Conservation (phyloP, 2,329 filamentous ascomycete genomes). For the Macrophomina phaseolina region DNA sequence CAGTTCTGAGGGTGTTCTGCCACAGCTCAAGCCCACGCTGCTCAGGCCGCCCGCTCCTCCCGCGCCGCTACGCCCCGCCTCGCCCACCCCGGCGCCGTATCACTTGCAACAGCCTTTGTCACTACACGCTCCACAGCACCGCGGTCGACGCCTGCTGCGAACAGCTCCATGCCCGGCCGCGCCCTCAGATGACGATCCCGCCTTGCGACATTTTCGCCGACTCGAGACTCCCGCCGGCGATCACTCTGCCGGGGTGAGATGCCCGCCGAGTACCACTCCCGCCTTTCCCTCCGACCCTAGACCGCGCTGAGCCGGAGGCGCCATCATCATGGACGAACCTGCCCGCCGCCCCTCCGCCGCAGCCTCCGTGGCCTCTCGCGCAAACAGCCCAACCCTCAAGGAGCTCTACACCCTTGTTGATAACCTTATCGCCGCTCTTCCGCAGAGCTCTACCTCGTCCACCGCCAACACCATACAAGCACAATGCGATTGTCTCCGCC, state of each 20-base stretch:
- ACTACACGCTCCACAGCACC: slow-evolving; percentile 11
- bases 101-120: slow-evolving; percentile 9
- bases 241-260: slow-evolving; percentile 31
- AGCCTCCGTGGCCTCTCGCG: slow-evolving; percentile 45
- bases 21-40: background rate
- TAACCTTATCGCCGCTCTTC: slow-evolving; percentile 39
- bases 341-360: slow-evolving; percentile 46
- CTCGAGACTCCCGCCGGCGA: slow-evolving; percentile 15
- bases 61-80: slow-evolving; percentile 23
- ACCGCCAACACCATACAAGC: slow-evolving; percentile 41
- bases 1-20: slow-evolving; percentile 17
- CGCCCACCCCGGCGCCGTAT: slow-evolving; percentile 19
- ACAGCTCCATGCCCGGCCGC: slow-evolving; percentile 10
- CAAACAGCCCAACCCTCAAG: slow-evolving; percentile 44
- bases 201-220: slow-evolving; percentile 16
- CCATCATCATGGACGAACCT: slow-evolving; percentile 41
- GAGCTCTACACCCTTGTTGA: slow-evolving; percentile 47
- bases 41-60: slow-evolving; percentile 19
- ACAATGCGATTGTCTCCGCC: slow-evolving; percentile 61
- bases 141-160: slow-evolving; percentile 9
- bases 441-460: slow-evolving; percentile 37
- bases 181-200: slow-evolving; percentile 22
- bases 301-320: slow-evolving; percentile 37
- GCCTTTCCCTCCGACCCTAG: slow-evolving; percentile 33
- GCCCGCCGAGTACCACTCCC: slow-evolving; percentile 31